Evolutionary conservation across 352 stramenopile genomes (phyloP).

Genomic region (Pythium grandisporangium): DNA sequence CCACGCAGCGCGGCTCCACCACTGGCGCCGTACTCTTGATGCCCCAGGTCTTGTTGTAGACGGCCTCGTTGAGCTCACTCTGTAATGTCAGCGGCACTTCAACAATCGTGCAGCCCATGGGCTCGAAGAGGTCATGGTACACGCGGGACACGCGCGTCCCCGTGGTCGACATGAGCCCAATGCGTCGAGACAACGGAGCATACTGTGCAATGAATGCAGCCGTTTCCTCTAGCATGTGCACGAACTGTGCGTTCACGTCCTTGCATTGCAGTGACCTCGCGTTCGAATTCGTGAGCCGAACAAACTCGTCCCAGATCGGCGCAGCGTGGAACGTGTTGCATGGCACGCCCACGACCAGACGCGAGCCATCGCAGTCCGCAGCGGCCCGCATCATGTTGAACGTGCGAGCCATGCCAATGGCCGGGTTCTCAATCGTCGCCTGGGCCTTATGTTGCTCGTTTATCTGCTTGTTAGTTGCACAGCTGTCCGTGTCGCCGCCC

Average conservation of each 20-base stretch:
- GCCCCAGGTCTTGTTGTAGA: slow-evolving; percentile 62
- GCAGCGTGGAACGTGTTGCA: slow-evolving; percentile 75
- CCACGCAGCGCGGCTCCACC: slow-evolving; percentile 34
- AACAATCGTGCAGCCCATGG: slow-evolving; percentile 40
- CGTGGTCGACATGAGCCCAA: slow-evolving; percentile 63
- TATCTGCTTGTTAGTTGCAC: too few relatives aligned
- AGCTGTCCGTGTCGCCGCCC: too few relatives aligned
- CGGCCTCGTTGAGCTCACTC: slow-evolving; percentile 57
- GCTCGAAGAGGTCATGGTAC: slow-evolving; percentile 62
- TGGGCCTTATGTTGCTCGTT: too few relatives aligned
- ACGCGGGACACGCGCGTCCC: slow-evolving; percentile 49
- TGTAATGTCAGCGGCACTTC: slow-evolving; percentile 41
- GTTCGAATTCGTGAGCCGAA: slow-evolving; percentile 21
- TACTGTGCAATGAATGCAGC: slow-evolving; percentile 40
- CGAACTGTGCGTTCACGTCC: slow-evolving; percentile 15
- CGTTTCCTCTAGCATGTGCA: slow-evolving; percentile 72
- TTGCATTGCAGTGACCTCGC: too few relatives aligned
- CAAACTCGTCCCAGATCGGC: slow-evolving; percentile 66
- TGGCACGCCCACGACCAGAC: slow-evolving; percentile 48
- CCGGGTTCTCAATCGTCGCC: slow-evolving; percentile 47
- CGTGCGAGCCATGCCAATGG: slow-evolving; percentile 60
- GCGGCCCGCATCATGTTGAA: slow-evolving; percentile 62
- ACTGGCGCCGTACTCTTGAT: slow-evolving; percentile 65
- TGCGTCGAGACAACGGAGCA: slow-evolving; percentile 29
- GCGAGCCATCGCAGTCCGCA: slow-evolving; percentile 17